phyloP scores from a whole-genome alignment of 2,329 filamentous ascomycete species.

The Cercospora janseana region DNA sequence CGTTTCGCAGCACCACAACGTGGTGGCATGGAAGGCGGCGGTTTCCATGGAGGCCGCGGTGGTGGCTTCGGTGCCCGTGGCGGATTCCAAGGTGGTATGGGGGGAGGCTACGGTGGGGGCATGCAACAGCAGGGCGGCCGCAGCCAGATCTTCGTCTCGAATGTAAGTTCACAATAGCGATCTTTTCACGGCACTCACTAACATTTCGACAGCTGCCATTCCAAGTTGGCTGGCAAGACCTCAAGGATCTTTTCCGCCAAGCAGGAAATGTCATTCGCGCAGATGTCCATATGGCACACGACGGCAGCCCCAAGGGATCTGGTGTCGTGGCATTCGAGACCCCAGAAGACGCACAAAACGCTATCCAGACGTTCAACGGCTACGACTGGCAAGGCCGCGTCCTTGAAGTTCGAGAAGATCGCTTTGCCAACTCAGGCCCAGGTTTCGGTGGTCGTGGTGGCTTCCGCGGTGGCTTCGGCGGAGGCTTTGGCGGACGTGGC shows the following conservation, averaged over 20 bases:
- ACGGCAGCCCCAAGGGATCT: slow-evolving; percentile 92
- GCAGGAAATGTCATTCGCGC: slow-evolving; percentile 89
- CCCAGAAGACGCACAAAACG: slow-evolving; percentile 89
- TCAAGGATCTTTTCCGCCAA: slow-evolving; percentile 98
- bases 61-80: slow-evolving; percentile 41
- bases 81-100: slow-evolving; percentile 46
- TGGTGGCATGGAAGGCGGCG: slow-evolving; percentile 62
- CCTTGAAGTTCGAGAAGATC: slow-evolving; percentile 93
- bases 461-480: slow-evolving; percentile 46
- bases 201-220: slow-evolving; percentile 73
- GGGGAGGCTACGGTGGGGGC: slow-evolving; percentile 47
- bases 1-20: slow-evolving; percentile 59
- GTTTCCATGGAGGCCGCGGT: slow-evolving; percentile 57
- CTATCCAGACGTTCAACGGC: slow-evolving; percentile 96
- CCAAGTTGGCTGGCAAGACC: slow-evolving; percentile 96
- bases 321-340: slow-evolving; percentile 97
- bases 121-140: slow-evolving; percentile 61
- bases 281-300: slow-evolving; percentile 87
- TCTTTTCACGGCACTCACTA: slow-evolving; percentile 22
- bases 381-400: slow-evolving; percentile 96
- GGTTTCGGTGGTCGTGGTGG: slow-evolving; percentile 41
- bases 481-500: slow-evolving; percentile 50
- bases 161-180: slow-evolving; percentile 58
- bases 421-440: slow-evolving; percentile 67
- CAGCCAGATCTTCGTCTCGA: slow-evolving; percentile 94